Evolutionary conservation across 1,139 yeast genomes (phyloP), one percentile per base, ranked within the genome.

Genomic region (Sugiyamaella pinicola): DNA sequence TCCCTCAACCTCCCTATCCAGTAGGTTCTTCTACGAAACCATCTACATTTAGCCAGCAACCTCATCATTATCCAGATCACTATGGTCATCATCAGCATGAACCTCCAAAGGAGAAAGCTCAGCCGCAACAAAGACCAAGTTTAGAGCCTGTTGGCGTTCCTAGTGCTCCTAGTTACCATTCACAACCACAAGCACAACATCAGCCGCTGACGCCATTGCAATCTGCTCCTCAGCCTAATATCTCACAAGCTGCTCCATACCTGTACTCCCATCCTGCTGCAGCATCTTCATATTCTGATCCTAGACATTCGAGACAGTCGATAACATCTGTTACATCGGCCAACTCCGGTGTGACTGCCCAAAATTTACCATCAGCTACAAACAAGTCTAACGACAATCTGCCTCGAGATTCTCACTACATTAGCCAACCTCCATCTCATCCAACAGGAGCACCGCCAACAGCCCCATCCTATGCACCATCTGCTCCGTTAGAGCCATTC

Each of bases 1-100:
- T 49, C 28, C 48, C 46, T 15, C 55, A 49, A 17, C 52, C 47
- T 41, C 53, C 53, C 5, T 45, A 49, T 34, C 43, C 56, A 26
- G 35, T 47, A 12, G 49, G 33, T 22, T 15, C 48, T 2, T n/a
- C 50, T n/a, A n/a, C n/a, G 10, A 6, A 44, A 7, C 31, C 38
- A 22, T 22, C 34, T 22, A 45, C 40, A 17, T 31, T 17, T 24
- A n/a, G 19, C 13, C 46, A 15, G 2, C 43, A 34, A 26, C 33
- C 19, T 19, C 53, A 33, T 7, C 34, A 39, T 24, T 19, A 37
- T n/a, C 48, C 53, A 12, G 43, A 47, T 31, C 52, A 48, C n/a
- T 40, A 35, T 19, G 54, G 45, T 4, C 42, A 43, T 15, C 51
- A 44, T 41, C 55, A 52, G 29, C 49, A 49, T 29, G n/a, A 10